These are phyloP conservation scores for Akanthomyces lecanii DNA, from an alignment of 2,329 filamentous ascomycete genomes.

Conservation along the genomic window DNA sequence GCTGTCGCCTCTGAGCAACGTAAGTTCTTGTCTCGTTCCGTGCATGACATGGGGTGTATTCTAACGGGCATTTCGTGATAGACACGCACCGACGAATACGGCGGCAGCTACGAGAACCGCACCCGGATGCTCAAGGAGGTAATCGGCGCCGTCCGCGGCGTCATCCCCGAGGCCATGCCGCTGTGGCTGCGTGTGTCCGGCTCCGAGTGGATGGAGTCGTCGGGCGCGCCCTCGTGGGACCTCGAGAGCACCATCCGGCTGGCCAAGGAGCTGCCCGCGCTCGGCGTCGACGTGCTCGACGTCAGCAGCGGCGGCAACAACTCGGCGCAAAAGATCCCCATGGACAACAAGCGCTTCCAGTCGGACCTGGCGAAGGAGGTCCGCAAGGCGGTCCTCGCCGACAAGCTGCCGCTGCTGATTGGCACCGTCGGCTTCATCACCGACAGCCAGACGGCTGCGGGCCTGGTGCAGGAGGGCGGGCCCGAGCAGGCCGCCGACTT, in stretches of 20 bases:
- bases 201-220: conserved; percentile 58
- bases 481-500: conserved; percentile 54
- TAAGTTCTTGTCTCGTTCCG: conserved; percentile 24
- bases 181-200: conserved; percentile 57
- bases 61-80: conserved; percentile 20
- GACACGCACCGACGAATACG: conserved; percentile 60
- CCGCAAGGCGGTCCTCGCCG: conserved; percentile 57
- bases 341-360: conserved; percentile 64
- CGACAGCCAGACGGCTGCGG: conserved; percentile 62
- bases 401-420: conserved; percentile 55
- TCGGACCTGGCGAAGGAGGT: conserved; percentile 38
- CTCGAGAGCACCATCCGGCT: conserved; percentile 49
- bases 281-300: conserved; percentile 79
- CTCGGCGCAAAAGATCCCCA: conserved; percentile 54
- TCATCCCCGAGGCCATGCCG: conserved; percentile 51
- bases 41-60: not conserved
- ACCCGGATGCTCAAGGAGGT: conserved; percentile 57
- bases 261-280: conserved; percentile 65
- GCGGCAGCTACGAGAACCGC: conserved; percentile 62
- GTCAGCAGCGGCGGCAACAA: conserved; percentile 74
- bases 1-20: conserved; percentile 55
- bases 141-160: conserved; percentile 45
- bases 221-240: conserved; percentile 56
- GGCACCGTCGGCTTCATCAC: conserved; percentile 72
- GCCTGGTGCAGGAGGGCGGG: conserved; percentile 48